Evolutionary conservation across 495 filamentous ascomycete species (phyloP).

Genomic region (Tetracladium setigerum): DNA sequence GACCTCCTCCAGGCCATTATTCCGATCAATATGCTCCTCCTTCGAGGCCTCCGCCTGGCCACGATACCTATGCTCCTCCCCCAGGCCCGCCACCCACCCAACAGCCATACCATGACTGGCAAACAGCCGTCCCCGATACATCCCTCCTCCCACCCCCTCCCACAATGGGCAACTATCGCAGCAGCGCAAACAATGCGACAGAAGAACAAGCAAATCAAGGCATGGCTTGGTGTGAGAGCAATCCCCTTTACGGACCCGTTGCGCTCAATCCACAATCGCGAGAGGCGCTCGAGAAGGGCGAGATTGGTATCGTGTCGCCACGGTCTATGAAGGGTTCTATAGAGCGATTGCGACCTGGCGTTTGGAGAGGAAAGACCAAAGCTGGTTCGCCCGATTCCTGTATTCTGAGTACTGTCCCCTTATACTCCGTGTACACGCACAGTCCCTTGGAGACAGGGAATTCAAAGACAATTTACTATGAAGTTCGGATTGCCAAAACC

Average conservation of each 20-base stretch:
- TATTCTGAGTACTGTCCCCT: conserved; percentile 61
- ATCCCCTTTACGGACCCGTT: conserved; percentile 56
- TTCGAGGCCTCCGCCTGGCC: conserved; percentile 3
- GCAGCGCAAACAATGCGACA: conserved; percentile 68
- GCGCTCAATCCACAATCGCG: conserved; percentile 33
- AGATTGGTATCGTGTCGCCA: conserved; percentile 20
- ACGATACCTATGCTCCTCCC: conserved; percentile 28
- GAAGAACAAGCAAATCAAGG: conserved; percentile 61
- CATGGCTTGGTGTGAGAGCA: conserved; percentile 56
- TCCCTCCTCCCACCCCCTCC: conserved; percentile 79
- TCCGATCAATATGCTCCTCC: conserved; percentile 16
- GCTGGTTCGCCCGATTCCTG: conserved; percentile 37
- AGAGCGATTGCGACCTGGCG: conserved; percentile 27
- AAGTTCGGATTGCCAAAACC: conserved; percentile 48
- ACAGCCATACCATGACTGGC: conserved; percentile 60
- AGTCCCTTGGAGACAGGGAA: conserved; percentile 53
- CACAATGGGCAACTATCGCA: conserved; percentile 54
- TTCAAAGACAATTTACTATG: conserved; percentile 67
- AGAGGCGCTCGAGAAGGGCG: conserved; percentile 18
- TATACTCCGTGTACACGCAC: conserved; percentile 64
- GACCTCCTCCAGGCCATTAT: conserved; percentile 14
- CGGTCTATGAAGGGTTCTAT: conserved; percentile 22
- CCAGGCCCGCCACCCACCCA: conserved; percentile 29
- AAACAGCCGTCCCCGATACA: conserved; percentile 68
- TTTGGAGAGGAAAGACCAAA: conserved; percentile 33